A percentile compares a stretch with the other conserved stretches of the same genome.
phyloP scores from a whole-genome alignment of 305 asterid genomes.

The Petunia hybrid region DNA sequence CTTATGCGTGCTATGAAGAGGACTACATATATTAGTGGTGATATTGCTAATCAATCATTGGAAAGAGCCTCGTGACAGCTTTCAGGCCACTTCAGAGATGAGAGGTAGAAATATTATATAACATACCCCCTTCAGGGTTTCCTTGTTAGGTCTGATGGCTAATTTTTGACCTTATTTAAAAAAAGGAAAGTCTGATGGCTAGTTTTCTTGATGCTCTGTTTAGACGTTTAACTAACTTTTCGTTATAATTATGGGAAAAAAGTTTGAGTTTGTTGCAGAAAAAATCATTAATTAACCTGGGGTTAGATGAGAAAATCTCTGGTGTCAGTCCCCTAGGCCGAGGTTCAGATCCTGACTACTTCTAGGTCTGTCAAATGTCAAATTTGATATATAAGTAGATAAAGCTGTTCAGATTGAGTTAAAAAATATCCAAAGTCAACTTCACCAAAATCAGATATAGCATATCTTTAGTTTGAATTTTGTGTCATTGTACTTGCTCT shows the following conservation, averaged over 20 bases:
- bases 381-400: conserved; percentile 19
- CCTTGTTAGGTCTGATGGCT: background rate
- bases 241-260: background rate
- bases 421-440: background rate
- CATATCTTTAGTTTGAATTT: conserved; percentile 17
- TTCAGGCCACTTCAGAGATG: conserved; percentile 16
- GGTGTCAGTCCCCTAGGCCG: conserved; percentile 3
- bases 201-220: background rate
- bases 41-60: conserved; percentile 16
- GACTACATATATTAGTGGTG: conserved; percentile 8
- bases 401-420: conserved; percentile 3
- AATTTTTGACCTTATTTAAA: background rate
- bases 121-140: conserved; percentile 19
- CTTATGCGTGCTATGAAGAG: background rate
- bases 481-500: background rate
- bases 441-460: conserved; percentile 25
- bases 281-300: conserved; percentile 27
- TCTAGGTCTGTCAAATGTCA: background rate
- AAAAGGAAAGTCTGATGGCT: conserved; percentile 8
- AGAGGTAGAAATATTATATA: background rate
- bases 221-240: conserved; percentile 7
- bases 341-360: background rate
- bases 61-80: conserved; percentile 20
- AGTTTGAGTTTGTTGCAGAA: conserved; percentile 21
- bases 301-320: background rate